Percentiles rank a stretch among this genome's conserved stretches.
phyloP scores from a whole-genome alignment of 2,329 filamentous ascomycete genomes.

The Teratosphaeria gauchensis region DNA sequence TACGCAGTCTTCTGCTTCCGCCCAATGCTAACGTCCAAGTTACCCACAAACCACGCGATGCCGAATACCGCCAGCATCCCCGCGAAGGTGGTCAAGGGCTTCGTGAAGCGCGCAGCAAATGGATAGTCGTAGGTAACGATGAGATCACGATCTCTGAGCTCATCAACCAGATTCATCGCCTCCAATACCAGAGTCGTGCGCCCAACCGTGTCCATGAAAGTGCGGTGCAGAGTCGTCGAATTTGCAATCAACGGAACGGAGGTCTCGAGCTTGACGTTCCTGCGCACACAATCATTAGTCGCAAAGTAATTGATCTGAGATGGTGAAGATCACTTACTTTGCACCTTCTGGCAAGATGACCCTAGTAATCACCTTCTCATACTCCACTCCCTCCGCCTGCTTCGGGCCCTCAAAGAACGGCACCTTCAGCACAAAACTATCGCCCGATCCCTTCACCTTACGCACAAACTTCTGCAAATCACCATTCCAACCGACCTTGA shows the following conservation, averaged over 20 bases:
- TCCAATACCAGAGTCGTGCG: constrained; percentile 73
- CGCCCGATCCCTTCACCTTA: constrained; percentile 46
- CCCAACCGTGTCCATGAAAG: constrained; percentile 88
- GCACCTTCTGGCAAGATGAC: constrained; percentile 88
- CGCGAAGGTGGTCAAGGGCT: constrained; percentile 72
- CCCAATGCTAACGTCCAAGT: constrained; percentile 71
- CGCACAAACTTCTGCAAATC: constrained; percentile 70
- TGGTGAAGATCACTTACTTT: constrained; percentile 50
- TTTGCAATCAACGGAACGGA: constrained; percentile 60
- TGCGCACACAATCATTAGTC: constrained; percentile 29
- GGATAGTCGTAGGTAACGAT: constrained; percentile 85
- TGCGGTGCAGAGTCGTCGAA: constrained; percentile 60
- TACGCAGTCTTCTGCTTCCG: constrained; percentile 18
- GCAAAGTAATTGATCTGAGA: too few species aligned
- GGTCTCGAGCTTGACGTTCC: constrained; percentile 70
- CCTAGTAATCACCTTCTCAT: constrained; percentile 68
- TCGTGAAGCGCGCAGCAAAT: constrained; percentile 63
- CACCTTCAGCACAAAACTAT: constrained; percentile 77
- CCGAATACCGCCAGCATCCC: constrained; percentile 67
- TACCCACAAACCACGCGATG: constrained; percentile 63
- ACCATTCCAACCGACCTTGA: constrained; percentile 92
- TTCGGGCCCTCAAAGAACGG: constrained; percentile 91
- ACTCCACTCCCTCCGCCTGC: constrained; percentile 75
- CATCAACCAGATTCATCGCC: constrained; percentile 80
- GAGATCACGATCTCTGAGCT: constrained; percentile 72